Evolutionary conservation across 2,329 filamentous ascomycete species (phyloP).

Genomic region (Claviceps sp.): DNA sequence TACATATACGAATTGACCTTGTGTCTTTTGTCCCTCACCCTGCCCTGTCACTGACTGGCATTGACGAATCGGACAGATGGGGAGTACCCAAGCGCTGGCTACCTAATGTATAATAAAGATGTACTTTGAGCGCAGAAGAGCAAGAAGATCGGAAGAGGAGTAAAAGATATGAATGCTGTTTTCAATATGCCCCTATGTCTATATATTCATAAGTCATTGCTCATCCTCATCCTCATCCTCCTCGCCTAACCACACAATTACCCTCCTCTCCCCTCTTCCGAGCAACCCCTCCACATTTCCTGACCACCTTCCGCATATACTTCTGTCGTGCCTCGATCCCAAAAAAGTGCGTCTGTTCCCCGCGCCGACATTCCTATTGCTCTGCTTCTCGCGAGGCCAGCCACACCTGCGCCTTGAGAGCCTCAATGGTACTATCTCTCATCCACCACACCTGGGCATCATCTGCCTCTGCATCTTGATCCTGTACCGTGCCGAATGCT

Average conservation of each 20-base stretch:
- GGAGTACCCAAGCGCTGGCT: not conserved
- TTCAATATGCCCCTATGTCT: not conserved
- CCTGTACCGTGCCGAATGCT: conserved; percentile 9
- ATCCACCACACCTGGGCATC: conserved; percentile 38
- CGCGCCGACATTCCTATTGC: conserved; percentile 8
- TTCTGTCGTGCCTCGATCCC: not conserved
- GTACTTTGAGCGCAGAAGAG: not conserved
- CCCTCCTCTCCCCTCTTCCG: not conserved
- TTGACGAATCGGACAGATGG: too few species aligned
- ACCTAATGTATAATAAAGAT: not conserved
- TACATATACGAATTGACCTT: not conserved
- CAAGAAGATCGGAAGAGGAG: not conserved
- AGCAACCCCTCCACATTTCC: not conserved
- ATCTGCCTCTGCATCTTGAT: not conserved
- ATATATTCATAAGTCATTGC: not conserved
- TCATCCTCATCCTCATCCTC: not conserved
- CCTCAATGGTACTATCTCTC: conserved; percentile 39
- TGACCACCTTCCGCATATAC: not conserved
- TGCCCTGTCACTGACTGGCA: too few species aligned
- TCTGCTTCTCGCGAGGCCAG: conserved; percentile 28
- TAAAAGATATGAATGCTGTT: not conserved
- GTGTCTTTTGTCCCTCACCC: too few species aligned
- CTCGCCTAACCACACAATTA: too few species aligned
- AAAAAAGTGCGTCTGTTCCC: not conserved
- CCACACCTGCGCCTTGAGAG: conserved; percentile 41